These are phyloP conservation scores for Begonia masoniana DNA, from an alignment of 306 rosid species.

Conservation along the genomic window DNA sequence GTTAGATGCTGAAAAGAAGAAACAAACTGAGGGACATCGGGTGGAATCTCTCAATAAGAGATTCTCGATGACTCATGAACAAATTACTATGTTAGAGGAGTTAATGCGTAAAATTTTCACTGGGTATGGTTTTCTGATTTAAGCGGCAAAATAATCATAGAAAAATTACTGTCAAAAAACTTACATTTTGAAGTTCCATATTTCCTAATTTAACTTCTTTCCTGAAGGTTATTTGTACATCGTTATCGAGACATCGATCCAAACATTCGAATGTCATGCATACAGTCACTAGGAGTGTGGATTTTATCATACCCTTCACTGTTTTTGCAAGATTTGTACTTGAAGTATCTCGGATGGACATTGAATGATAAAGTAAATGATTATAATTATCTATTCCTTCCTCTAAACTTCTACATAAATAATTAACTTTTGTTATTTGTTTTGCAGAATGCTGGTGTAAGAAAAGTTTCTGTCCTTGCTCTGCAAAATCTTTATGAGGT, in stretches of 20 bases:
- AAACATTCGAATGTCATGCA: slow-evolving; percentile 79
- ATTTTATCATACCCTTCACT: slow-evolving; percentile 86
- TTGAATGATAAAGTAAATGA: slow-evolving; percentile 81
- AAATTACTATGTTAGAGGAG: slow-evolving; percentile 76
- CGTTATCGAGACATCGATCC: slow-evolving; percentile 94
- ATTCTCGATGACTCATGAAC: slow-evolving; percentile 71
- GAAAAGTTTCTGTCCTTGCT: slow-evolving; percentile 76
- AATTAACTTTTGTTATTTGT: too few species aligned
- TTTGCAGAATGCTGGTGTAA: slow-evolving; percentile 73
- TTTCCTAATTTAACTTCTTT: slow-evolving; percentile 21
- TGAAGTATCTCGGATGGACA: slow-evolving; percentile 97
- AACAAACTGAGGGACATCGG: slow-evolving; percentile 81
- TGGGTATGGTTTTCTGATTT: slow-evolving; percentile 50
- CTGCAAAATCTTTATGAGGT: slow-evolving; percentile 85
- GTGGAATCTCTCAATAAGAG: slow-evolving; percentile 83
- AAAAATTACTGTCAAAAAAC: slow-evolving; percentile 4
- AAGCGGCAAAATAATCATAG: background rate
- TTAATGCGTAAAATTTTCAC: slow-evolving; percentile 96
- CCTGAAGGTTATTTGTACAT: slow-evolving; percentile 91
- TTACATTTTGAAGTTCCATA: slow-evolving; percentile 9
- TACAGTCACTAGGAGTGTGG: slow-evolving; percentile 88
- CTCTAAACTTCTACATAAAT: too few species aligned
- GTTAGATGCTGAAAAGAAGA: slow-evolving; percentile 94
- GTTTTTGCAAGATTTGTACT: slow-evolving; percentile 88
- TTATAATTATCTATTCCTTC: background rate